A percentile compares a stretch with the other conserved stretches of the same genome.
Evolutionary conservation across 202 grass and related monocot species (phyloP).

Genomic region (Saccharum hybrid): DNA sequence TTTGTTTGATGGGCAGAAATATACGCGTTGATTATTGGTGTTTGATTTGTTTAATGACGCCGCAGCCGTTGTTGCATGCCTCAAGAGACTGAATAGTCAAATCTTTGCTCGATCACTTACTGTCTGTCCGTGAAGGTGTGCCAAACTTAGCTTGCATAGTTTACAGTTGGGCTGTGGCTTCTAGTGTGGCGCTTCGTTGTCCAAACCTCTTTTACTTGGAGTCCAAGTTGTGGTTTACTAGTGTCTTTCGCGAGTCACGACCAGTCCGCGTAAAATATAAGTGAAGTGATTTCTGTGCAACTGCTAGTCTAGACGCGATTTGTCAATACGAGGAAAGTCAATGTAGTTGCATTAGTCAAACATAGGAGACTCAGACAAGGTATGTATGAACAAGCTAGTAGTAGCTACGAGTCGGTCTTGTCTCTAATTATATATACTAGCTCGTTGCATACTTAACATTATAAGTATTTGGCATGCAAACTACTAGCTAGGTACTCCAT

Average conservation of each 20-base stretch:
- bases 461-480: too few relatives aligned
- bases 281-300: slow-evolving; percentile 10
- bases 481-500: too few relatives aligned
- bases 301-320: not conserved
- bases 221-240: slow-evolving; percentile 40
- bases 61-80: not conserved
- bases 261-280: not conserved
- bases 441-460: too few relatives aligned
- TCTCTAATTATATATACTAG: not conserved
- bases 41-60: slow-evolving; percentile 33
- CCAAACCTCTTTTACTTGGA: not conserved
- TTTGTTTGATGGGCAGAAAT: slow-evolving; percentile 43
- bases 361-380: slow-evolving; percentile 38
- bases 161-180: not conserved
- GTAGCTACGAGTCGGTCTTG: not conserved
- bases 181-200: not conserved
- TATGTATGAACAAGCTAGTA: slow-evolving; percentile 34
- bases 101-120: slow-evolving; percentile 23
- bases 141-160: slow-evolving; percentile 3
- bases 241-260: slow-evolving; percentile 7
- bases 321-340: slow-evolving; percentile 36
- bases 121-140: not conserved
- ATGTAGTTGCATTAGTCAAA: slow-evolving; percentile 30
- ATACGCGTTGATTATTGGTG: slow-evolving; percentile 27
- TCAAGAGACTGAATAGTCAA: slow-evolving; percentile 31